A percentile compares a stretch with the other conserved stretches of the same genome.
Evolutionary conservation across 2,329 filamentous ascomycete genomes (phyloP).

Genomic region (Anthostomella pinea): DNA sequence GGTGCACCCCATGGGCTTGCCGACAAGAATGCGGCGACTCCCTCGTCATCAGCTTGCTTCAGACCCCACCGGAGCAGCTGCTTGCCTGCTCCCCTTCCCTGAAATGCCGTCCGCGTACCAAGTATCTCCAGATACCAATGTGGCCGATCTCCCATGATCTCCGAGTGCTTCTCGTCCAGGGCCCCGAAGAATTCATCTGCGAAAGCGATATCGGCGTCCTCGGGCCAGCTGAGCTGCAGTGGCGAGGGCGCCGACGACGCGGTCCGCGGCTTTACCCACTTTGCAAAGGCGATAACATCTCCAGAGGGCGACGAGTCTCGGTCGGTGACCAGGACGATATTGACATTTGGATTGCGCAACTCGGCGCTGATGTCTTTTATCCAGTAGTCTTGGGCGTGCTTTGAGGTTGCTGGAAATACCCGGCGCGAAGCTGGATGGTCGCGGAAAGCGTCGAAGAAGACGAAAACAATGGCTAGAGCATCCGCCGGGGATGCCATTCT

Average conservation of each 20-base stretch:
- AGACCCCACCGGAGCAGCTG: conserved; percentile 47
- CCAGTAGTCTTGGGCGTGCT: conserved; percentile 9
- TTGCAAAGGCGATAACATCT: conserved; percentile 43
- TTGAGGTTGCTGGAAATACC: conserved; percentile 8
- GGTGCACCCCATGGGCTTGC: conserved; percentile 45
- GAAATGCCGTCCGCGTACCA: conserved; percentile 39
- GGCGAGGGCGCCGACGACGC: conserved; percentile 18
- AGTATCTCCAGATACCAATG: conserved; percentile 51
- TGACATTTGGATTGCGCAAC: conserved; percentile 9
- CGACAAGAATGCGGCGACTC: conserved; percentile 47
- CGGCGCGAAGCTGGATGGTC: conserved; percentile 12
- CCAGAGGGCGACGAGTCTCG: conserved; percentile 7
- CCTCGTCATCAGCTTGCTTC: conserved; percentile 41
- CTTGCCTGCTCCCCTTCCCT: conserved; percentile 45
- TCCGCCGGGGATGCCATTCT: conserved; percentile 15
- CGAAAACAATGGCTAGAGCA: conserved; percentile 13
- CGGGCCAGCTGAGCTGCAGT: conserved; percentile 37
- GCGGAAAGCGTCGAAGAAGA: conserved; percentile 20
- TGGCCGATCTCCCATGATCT: conserved; percentile 38
- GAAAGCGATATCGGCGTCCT: conserved; percentile 34
- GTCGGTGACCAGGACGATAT: conserved; percentile 12
- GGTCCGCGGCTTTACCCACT: conserved; percentile 41
- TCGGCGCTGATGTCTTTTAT: conserved; percentile 2
- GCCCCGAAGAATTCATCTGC: conserved; percentile 40
- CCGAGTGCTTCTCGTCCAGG: conserved; percentile 34